phyloP scores from a whole-genome alignment of 139 green algal genomes.

The Pleodorina starrii region DNA sequence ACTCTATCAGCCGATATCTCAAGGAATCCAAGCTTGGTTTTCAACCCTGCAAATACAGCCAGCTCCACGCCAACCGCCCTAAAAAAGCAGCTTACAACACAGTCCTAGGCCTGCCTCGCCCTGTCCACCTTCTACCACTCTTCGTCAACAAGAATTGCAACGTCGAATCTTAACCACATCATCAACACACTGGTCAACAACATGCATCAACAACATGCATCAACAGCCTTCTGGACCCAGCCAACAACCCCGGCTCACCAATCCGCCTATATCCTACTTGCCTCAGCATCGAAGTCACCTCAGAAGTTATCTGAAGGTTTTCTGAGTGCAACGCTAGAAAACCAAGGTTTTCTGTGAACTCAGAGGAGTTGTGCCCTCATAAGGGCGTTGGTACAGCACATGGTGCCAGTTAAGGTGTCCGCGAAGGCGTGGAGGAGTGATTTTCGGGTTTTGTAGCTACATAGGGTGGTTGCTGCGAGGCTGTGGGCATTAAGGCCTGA shows the following conservation, averaged over 20 bases:
- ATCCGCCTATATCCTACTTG: not conserved
- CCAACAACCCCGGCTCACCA: not conserved
- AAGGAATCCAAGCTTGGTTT: not conserved
- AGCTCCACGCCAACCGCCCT: not conserved
- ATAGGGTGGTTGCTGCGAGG: too few species aligned
- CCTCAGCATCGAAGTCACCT: not conserved
- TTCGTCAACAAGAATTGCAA: not conserved
- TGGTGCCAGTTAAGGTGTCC: too few species aligned
- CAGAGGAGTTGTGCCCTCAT: too few species aligned
- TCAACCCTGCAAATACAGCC: constrained; percentile 1
- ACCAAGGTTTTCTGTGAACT: too few species aligned
- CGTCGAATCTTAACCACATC: not conserved
- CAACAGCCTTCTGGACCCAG: not conserved
- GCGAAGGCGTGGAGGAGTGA: too few species aligned
- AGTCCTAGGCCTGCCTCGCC: not conserved
- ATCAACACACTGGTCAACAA: not conserved
- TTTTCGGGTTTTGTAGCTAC: too few species aligned
- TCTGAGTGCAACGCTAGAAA: too few species aligned
- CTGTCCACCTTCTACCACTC: not conserved
- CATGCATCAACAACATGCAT: not conserved
- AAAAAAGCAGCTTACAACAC: not conserved
- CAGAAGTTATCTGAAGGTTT: too few species aligned
- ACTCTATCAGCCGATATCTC: not conserved
- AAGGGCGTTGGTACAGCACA: too few species aligned
- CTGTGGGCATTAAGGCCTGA: too few species aligned